These are phyloP conservation scores for Capsicum rhomboideum DNA, from an alignment of 257 asterid genomes.

Conservation along the genomic window DNA sequence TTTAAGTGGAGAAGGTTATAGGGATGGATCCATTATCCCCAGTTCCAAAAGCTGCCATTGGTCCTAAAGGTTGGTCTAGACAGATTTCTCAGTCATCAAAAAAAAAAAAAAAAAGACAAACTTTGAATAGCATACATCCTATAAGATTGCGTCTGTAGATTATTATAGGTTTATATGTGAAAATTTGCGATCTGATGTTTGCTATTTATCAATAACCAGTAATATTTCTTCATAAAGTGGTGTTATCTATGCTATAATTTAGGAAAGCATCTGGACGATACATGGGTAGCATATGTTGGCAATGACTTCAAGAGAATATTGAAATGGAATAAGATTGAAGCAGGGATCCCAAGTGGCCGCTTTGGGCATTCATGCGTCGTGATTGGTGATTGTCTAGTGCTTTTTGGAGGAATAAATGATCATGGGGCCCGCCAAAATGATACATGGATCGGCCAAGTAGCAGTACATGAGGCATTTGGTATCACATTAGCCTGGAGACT, in stretches of 20 bases:
- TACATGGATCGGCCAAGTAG: constrained; percentile 61
- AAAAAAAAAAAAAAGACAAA: not conserved
- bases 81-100: not conserved
- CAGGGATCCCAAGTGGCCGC: constrained; percentile 78
- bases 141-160: not conserved
- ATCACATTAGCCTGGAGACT: constrained; percentile 63
- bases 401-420: constrained; percentile 92
- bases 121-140: not conserved
- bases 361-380: constrained; percentile 84
- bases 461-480: constrained; percentile 26
- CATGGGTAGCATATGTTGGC: constrained; percentile 71
- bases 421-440: constrained; percentile 64
- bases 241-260: constrained; percentile 7
- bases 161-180: not conserved
- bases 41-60: not conserved
- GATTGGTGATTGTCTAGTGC: constrained; percentile 42
- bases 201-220: not conserved
- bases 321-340: constrained; percentile 58
- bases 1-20: not conserved
- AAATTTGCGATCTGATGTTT: not conserved
- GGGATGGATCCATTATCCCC: not conserved
- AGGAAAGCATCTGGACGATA: constrained; percentile 93
- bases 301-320: constrained; percentile 30
- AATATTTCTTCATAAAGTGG: not conserved
- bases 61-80: not conserved